A percentile compares a stretch with the other conserved stretches of the same genome.
phyloP scores from a whole-genome alignment of 2,329 filamentous ascomycete genomes.

The Phyllosticta citribraziliensis region DNA sequence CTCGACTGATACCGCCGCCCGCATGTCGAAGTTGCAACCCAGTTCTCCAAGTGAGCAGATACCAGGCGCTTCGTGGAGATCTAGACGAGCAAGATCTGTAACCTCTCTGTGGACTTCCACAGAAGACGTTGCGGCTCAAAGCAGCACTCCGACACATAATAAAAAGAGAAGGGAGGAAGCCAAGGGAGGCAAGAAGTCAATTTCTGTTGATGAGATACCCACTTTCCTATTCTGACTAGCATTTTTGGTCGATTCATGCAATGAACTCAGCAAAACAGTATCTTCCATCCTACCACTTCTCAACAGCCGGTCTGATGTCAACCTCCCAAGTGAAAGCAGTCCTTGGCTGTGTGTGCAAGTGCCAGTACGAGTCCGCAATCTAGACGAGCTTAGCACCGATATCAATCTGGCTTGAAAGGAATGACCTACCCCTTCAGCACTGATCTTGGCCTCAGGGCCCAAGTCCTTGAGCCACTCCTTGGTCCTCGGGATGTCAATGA shows the following conservation, averaged over 20 bases:
- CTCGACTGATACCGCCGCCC: neutral
- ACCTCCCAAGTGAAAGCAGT: constrained; percentile 75
- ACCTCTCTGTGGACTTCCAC: neutral
- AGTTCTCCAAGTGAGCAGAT: neutral
- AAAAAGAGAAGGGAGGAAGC: constrained; percentile 17
- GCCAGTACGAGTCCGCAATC: constrained; percentile 84
- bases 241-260: neutral
- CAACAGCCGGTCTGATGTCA: constrained; percentile 68
- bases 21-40: neutral
- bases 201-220: constrained; percentile 31
- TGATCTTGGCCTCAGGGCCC: constrained; percentile 58
- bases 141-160: neutral
- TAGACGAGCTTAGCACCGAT: constrained; percentile 26
- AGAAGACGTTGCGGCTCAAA: neutral
- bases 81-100: neutral
- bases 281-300: constrained; percentile 58
- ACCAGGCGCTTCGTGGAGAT: neutral
- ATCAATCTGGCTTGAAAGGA: neutral
- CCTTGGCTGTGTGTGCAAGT: constrained; percentile 68
- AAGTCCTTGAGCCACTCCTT: constrained; percentile 49
- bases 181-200: constrained; percentile 15
- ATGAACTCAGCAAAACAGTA: neutral
- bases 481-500: constrained; percentile 70
- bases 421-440: constrained; percentile 57
- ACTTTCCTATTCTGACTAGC: constrained; percentile 33